phyloP scores from a whole-genome alignment of 306 rosid genomes.

The Glycine soja region DNA sequence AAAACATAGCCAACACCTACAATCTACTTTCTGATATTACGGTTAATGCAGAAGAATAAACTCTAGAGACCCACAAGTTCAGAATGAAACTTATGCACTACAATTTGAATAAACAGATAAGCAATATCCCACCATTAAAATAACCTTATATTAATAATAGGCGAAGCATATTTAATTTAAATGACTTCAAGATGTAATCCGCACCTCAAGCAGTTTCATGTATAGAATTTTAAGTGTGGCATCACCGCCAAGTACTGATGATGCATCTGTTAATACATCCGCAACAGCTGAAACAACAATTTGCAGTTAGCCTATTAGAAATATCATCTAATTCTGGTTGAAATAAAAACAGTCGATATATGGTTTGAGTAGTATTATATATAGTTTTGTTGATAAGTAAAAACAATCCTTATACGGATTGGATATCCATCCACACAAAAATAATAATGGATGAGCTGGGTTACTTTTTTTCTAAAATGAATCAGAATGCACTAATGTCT shows the following conservation, averaged over 20 bases:
- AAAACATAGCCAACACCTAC: conserved; percentile 16
- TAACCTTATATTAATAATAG: not conserved
- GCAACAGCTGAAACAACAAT: conserved; percentile 87
- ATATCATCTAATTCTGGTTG: conserved; percentile 37
- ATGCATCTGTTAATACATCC: conserved; percentile 94
- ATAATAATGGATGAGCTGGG: too few relatives aligned
- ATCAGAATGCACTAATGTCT: too few relatives aligned
- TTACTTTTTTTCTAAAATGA: too few relatives aligned
- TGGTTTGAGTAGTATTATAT: too few relatives aligned
- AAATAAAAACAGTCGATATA: not conserved
- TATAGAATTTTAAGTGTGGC: conserved; percentile 83
- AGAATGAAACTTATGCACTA: not conserved
- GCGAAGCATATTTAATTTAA: not conserved
- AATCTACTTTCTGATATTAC: conserved; percentile 1
- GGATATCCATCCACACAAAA: too few relatives aligned
- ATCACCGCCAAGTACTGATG: conserved; percentile 97
- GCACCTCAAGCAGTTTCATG: conserved; percentile 89
- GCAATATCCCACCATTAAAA: conserved; percentile 25
- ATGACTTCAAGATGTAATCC: conserved; percentile 41
- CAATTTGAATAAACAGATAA: conserved; percentile 30
- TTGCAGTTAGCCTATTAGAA: conserved; percentile 44
- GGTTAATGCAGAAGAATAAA: conserved; percentile 18
- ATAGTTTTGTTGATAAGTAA: too few relatives aligned
- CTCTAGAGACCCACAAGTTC: not conserved
- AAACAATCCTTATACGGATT: too few relatives aligned